Conservation (phyloP, 768 basidiomycete species). For the Naematelia aurantialba region DNA sequence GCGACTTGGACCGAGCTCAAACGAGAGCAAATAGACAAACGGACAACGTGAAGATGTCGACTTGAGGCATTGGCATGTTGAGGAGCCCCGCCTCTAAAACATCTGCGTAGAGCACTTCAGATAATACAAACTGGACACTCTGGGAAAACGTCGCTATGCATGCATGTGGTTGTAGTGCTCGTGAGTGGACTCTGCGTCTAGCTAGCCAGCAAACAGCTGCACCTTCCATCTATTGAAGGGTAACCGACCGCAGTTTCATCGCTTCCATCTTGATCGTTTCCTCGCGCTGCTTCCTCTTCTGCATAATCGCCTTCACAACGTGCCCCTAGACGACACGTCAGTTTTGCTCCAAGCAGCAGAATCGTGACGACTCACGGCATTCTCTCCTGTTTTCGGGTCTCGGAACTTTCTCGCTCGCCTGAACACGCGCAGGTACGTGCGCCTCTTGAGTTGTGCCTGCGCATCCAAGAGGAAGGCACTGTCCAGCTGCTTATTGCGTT, state of each 20-base stretch:
- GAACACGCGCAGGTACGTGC: constrained; percentile 47
- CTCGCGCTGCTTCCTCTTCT: constrained; percentile 52
- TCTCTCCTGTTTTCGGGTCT: constrained; percentile 39
- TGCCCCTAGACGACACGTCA: neutral
- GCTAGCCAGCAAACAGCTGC: too few relatives aligned
- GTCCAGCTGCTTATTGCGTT: constrained; percentile 57
- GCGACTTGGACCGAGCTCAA: too few relatives aligned
- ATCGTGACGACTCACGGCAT: constrained; percentile 44
- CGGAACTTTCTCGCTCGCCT: constrained; percentile 35
- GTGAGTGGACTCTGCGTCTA: neutral
- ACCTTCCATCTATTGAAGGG: neutral
- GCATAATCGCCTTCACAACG: constrained; percentile 29
- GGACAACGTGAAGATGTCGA: too few relatives aligned
- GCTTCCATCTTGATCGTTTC: constrained; percentile 10
- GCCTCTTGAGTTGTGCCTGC: constrained; percentile 45
- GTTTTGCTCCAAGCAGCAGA: constrained; percentile 36
- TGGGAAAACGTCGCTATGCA: neutral
- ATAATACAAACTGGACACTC: neutral
- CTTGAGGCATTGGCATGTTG: too few relatives aligned
- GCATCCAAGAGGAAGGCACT: constrained; percentile 58
- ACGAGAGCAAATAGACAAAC: too few relatives aligned
- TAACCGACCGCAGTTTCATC: neutral
- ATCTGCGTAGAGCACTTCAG: too few relatives aligned
- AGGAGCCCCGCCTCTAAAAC: too few relatives aligned
- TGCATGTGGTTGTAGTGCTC: neutral